Evolutionary conservation across 768 basidiomycete species (phyloP).

Genomic region (Pleurotus pulmonarius): DNA sequence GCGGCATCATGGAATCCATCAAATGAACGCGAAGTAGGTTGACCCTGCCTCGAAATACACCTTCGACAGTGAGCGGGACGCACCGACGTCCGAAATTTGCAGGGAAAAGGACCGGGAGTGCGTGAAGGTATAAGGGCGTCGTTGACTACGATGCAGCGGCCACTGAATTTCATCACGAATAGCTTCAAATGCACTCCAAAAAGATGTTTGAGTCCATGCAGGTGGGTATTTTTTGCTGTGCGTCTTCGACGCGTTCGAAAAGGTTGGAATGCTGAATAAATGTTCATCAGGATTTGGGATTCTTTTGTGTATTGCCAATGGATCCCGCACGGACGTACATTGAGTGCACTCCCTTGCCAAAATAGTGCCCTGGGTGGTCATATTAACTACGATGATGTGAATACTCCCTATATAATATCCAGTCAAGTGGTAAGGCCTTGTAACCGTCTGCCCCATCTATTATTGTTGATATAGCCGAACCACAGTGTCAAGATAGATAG

Average conservation of each 20-base stretch:
- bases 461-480: no score
- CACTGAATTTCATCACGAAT: neutral
- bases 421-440: no score
- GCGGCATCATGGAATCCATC: no score
- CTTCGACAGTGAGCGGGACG: conserved; percentile 59
- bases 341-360: conserved; percentile 64
- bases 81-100: conserved; percentile 57
- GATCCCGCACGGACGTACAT: conserved; percentile 65
- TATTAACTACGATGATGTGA: no score
- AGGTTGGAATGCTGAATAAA: neutral
- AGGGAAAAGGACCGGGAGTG: conserved; percentile 47
- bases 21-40: conserved; percentile 25
- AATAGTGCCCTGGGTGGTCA: conserved; percentile 15
- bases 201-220: conserved; percentile 71
- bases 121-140: conserved; percentile 40
- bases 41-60: conserved; percentile 50
- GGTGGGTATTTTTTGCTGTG: conserved; percentile 27
- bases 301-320: conserved; percentile 66
- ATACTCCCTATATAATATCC: no score
- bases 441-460: no score
- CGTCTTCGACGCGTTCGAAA: no score
- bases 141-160: neutral
- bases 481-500: no score
- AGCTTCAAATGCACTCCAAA: conserved; percentile 64
- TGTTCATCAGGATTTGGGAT: conserved; percentile 48